Evolutionary conservation across 1,284 basidiomycete species (phyloP).

Genomic region (Fomitopsis betulina): DNA sequence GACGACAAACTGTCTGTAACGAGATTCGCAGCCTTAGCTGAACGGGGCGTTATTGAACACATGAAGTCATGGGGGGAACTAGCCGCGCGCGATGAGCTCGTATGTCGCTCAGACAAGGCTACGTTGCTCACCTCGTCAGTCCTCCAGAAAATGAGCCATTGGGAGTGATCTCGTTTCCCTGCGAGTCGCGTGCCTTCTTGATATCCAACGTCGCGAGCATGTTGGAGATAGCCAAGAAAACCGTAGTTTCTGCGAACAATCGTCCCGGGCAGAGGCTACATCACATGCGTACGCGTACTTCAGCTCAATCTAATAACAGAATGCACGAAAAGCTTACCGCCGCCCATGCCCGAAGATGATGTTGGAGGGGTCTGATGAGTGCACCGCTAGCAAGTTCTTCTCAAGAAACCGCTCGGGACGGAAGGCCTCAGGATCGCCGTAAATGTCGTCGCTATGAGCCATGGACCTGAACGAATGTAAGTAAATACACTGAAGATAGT

Average conservation of each 20-base stretch:
- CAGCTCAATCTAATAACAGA: too few relatives aligned
- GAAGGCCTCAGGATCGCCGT: too few relatives aligned
- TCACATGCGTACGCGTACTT: too few relatives aligned
- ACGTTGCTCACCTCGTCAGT: not conserved
- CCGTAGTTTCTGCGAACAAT: not conserved
- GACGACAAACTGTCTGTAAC: not conserved
- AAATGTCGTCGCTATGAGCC: too few relatives aligned
- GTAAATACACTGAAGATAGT: too few relatives aligned
- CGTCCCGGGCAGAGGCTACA: not conserved
- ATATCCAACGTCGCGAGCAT: constrained; percentile 4
- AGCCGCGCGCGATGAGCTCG: not conserved
- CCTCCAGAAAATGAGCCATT: not conserved
- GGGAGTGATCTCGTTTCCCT: not conserved
- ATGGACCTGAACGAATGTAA: too few relatives aligned
- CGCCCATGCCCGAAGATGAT: too few relatives aligned
- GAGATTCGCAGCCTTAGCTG: not conserved
- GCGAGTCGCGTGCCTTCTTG: not conserved
- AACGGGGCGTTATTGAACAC: not conserved
- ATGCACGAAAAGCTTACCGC: too few relatives aligned
- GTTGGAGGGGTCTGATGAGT: too few relatives aligned
- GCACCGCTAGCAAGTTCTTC: too few relatives aligned
- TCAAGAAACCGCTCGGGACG: too few relatives aligned
- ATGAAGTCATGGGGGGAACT: not conserved
- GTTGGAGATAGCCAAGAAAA: not conserved
- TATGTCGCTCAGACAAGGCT: not conserved